Percentiles rank a stretch among this genome's conserved stretches.
phyloP scores from a whole-genome alignment of 1,284 basidiomycete genomes.

The Spongiforma sp. region DNA sequence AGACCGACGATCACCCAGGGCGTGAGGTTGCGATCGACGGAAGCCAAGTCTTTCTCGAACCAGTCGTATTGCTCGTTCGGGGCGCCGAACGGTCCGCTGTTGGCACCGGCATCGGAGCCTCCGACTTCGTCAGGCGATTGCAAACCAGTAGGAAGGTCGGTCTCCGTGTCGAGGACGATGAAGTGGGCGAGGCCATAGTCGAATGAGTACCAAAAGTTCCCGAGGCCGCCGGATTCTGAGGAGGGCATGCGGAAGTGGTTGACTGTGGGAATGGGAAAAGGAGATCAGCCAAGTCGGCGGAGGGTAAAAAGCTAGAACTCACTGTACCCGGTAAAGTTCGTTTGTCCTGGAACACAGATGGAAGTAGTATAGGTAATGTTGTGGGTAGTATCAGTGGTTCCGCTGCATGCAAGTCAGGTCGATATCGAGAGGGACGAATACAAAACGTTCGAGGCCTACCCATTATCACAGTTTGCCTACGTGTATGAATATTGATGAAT shows the following conservation, averaged over 20 bases:
- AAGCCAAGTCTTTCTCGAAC: constrained; percentile 33
- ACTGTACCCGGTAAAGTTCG: constrained; percentile 37
- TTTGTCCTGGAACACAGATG: constrained; percentile 33
- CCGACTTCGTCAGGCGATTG: constrained; percentile 28
- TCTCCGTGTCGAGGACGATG: constrained; percentile 27
- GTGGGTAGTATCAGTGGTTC: constrained; percentile 27
- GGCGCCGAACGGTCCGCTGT: constrained; percentile 32
- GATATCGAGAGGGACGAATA: neutral
- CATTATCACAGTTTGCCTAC: constrained; percentile 32
- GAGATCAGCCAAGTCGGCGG: neutral
- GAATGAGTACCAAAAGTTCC: constrained; percentile 40
- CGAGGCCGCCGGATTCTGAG: constrained; percentile 28
- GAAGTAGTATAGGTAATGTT: constrained; percentile 34
- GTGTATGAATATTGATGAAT: neutral
- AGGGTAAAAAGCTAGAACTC: neutral
- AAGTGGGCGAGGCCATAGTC: constrained; percentile 37
- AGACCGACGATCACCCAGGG: constrained; percentile 36
- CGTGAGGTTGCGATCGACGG: constrained; percentile 27
- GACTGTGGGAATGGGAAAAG: constrained; percentile 14
- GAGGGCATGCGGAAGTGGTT: constrained; percentile 37
- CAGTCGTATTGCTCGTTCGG: constrained; percentile 35
- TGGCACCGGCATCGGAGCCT: constrained; percentile 17
- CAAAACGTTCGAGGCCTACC: constrained; percentile 18
- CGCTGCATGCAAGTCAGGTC: constrained; percentile 11
- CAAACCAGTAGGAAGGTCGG: constrained; percentile 30